Percentiles rank a stretch among this genome's conserved stretches.
Conservation (phyloP, 768 basidiomycete species). For the Russula brevipes region DNA sequence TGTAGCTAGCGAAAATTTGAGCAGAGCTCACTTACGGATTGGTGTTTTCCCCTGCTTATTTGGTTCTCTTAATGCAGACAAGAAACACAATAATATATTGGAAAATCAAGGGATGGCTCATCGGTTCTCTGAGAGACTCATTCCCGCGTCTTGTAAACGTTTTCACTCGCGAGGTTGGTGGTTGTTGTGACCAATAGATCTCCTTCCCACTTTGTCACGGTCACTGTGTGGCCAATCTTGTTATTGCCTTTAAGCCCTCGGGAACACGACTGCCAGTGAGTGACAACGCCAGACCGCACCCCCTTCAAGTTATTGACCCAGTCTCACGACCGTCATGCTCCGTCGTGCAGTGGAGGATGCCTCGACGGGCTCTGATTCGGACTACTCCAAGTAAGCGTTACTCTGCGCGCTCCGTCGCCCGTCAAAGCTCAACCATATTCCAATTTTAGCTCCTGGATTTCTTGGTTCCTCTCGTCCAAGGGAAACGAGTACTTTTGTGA, state of each 20-base stretch:
- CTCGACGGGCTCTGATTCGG: constrained; percentile 91
- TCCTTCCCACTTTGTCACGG: constrained; percentile 5
- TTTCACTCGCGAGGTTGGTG: too few relatives aligned
- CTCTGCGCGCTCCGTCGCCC: neutral
- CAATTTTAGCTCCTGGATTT: constrained; percentile 69
- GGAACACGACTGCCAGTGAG: constrained; percentile 11
- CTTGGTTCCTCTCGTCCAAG: constrained; percentile 95
- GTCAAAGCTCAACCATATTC: constrained; percentile 17
- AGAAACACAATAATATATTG: neutral
- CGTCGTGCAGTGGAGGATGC: constrained; percentile 67
- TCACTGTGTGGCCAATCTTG: neutral
- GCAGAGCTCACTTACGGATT: too few relatives aligned
- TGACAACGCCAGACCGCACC: constrained; percentile 5
- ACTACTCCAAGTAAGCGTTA: constrained; percentile 81
- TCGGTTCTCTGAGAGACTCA: too few relatives aligned
- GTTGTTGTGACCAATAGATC: neutral
- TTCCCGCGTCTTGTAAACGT: too few relatives aligned
- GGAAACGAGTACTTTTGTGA: constrained; percentile 99
- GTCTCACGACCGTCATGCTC: constrained; percentile 30
- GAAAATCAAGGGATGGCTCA: too few relatives aligned
- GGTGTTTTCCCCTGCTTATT: neutral
- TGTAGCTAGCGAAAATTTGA: too few relatives aligned
- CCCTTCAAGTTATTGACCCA: neutral
- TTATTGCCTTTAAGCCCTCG: neutral
- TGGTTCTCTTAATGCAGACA: neutral